Base-by-base conservation (phyloP, 2,329 filamentous ascomycete genomes). In the Colletotrichum coccodes region DNA sequence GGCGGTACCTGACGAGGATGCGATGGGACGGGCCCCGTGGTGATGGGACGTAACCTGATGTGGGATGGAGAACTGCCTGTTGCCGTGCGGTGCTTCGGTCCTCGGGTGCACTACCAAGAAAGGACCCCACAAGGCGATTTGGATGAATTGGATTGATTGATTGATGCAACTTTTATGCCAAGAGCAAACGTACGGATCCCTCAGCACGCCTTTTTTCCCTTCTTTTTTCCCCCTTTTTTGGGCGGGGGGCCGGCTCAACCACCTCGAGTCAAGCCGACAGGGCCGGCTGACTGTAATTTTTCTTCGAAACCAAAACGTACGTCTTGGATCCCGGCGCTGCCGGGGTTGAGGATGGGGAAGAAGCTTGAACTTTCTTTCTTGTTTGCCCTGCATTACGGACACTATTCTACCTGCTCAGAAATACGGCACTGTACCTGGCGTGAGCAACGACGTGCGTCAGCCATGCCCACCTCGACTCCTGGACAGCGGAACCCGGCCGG, bases 301-400 rank as follows among this genome's bases (percentile, higher is more conserved):
- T 42, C 59, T 42, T 28, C 34, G 16, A 49, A 50, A 56, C 34
- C 38, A 36, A 54, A 60, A 47, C 40, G 5, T 40, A 12, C 46
- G 21, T 56, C 47, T 64, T 64, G 42, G 12, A 32, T 30, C 42
- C 34, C 47, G 21, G 46, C 36, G 18, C 23, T 36, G 34, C 9
- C 44, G 32, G 57, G 36, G 40, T 36, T 56, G 36, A 21, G 6
- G 30, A 56, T 62, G 47, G 44, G 42, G 38, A 60, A 28, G 54
- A 50, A 56, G 58, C 42, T 56, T 50, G 34, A 56, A 53, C 42
- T 50, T 34, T 28, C 49, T 53, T 47, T 56, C 36, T 46, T 59
- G 9, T 36, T 28, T n/a, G 44, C 32, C 42, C 30, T 59, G 40
- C 57, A 16, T n/a, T 60, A 26, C 28, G 28, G 40, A 3, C 18